Evolutionary conservation across 805 yeast species (phyloP), one percentile per base, ranked within the genome.

Genomic region (Saccharomycopsis microspora): DNA sequence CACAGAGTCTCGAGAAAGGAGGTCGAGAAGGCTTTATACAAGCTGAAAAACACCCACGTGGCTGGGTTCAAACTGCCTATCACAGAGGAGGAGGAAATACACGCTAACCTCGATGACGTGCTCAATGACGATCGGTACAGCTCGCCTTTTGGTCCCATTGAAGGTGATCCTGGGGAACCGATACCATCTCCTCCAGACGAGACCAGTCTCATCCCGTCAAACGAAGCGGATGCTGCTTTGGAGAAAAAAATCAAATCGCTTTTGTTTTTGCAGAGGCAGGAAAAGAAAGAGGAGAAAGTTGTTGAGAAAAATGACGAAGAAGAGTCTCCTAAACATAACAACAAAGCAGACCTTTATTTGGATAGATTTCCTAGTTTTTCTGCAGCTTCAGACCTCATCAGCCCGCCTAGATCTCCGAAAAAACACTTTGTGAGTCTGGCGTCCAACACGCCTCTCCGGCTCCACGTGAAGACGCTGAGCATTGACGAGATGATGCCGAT

Each of bases 31-130:
- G 19, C 19, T 19, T 19, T 19, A 19, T 8, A 40, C 54, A n/a
- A 39, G 48, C 10, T 59, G 57, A 41, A 54, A 57, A 31, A 53
- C 52, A 27, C 52, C 51, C 4, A 56, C 52, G 29, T 56, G 55
- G 31, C 58, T 59, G 38, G 53, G 54, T 1, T 56, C 55, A 19
- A 45, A 64, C 41, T 47, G 6, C 48, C 48, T 5, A 32, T 32
- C 8, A 40, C 32, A 11, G 37, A 39, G 11, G 38, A 44, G 11
- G 37, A 42, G 19, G 45, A 43, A 35, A 32, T 43, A 10, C 10
- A 5, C 8, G 45, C 40, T 6, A 46, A 46, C 10, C 28, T 41
- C 37, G 49, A 43, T 35, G 45, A 43, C 35, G n/a, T 36, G 6
- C 9, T 42, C 6, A n/a, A 9, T 9, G 38, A 28, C 29, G 27